phyloP scores from a whole-genome alignment of 257 asterid species.

The Rhazya stricta region DNA sequence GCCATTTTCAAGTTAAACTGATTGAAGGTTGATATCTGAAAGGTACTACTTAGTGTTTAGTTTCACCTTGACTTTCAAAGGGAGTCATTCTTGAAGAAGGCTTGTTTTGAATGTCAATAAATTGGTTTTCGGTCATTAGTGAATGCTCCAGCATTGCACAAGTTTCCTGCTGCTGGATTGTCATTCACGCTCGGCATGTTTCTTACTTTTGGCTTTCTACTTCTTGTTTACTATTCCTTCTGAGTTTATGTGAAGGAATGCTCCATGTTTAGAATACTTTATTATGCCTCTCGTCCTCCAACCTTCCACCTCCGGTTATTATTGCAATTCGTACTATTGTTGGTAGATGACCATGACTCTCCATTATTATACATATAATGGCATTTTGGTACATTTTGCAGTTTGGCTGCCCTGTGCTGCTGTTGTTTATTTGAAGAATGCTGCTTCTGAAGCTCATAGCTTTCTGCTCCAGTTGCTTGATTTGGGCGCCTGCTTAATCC shows the following conservation, averaged over 20 bases:
- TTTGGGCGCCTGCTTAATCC: not conserved
- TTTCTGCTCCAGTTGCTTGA: conserved; percentile 2
- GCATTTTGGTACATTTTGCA: conserved; percentile 28
- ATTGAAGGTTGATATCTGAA: not conserved
- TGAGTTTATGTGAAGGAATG: not conserved
- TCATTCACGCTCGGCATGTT: not conserved
- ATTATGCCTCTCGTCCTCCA: not conserved
- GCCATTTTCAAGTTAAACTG: no score
- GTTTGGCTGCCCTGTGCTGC: conserved; percentile 73
- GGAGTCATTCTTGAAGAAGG: not conserved
- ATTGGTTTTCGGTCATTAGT: not conserved
- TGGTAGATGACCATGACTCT: not conserved
- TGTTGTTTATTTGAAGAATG: conserved; percentile 70
- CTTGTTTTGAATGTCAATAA: not conserved
- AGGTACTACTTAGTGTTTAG: not conserved
- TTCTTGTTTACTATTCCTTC: not conserved
- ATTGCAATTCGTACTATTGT: not conserved
- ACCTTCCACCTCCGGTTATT: not conserved
- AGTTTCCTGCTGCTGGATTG: no score
- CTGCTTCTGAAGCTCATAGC: conserved; percentile 43
- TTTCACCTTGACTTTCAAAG: not conserved
- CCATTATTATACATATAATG: not conserved
- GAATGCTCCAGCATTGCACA: not conserved
- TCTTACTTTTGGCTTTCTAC: not conserved
- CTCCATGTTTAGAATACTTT: not conserved